A percentile compares a stretch with the other conserved stretches of the same genome.
These are phyloP conservation scores for Fallopia convolvulus DNA, from an alignment of 148 eudicot species.

Conservation along the genomic window DNA sequence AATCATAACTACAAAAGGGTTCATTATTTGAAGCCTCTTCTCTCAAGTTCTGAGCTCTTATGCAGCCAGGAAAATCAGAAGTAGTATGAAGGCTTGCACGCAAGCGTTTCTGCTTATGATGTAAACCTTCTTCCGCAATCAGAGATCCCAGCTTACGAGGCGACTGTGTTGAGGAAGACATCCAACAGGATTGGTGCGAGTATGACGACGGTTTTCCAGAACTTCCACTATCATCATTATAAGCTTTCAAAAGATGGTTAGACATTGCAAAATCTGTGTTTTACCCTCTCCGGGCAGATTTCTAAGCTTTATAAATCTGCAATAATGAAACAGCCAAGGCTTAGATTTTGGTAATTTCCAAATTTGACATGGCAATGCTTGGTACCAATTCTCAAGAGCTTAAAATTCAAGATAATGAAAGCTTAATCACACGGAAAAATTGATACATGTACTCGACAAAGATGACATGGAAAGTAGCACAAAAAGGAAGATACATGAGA, in stretches of 20 bases:
- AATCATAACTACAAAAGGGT: background rate
- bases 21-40: background rate
- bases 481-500: background rate
- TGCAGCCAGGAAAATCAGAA: background rate
- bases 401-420: background rate
- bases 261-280: background rate
- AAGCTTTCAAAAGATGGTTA: background rate
- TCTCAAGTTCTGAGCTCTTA: background rate
- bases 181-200: background rate
- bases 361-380: background rate
- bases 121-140: background rate
- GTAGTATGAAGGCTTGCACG: background rate
- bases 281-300: background rate
- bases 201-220: background rate
- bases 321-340: background rate
- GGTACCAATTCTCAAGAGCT: background rate
- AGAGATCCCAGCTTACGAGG: background rate
- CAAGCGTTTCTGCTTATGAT: background rate
- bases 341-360: background rate
- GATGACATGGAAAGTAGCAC: background rate
- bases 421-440: background rate
- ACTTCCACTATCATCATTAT: background rate
- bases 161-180: background rate
- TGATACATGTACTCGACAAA: too few relatives aligned
- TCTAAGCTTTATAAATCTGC: background rate